phyloP scores from a whole-genome alignment of 805 yeast species.

The Saccharomycopsis schoenii region DNA sequence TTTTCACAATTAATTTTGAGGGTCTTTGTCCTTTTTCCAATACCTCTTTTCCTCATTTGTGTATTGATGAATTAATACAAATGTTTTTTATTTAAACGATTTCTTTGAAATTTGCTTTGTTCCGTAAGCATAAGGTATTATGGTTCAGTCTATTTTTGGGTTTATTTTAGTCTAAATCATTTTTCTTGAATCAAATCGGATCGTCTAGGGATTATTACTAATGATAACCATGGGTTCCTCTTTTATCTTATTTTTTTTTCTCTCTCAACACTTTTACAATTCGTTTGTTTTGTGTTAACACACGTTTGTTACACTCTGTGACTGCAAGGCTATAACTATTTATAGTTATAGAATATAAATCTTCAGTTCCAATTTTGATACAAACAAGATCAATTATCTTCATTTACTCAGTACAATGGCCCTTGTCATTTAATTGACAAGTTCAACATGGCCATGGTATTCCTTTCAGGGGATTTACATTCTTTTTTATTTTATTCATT shows the following conservation, averaged over 20 bases:
- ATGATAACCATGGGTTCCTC: background rate
- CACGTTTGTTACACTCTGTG: conserved; percentile 2
- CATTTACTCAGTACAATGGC: conserved; percentile 1
- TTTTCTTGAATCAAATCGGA: background rate
- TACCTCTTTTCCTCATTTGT: background rate
- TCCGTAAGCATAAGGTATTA: background rate
- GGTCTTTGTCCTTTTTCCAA: background rate
- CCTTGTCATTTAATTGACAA: background rate
- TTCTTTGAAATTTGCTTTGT: background rate
- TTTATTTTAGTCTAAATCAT: too few species aligned
- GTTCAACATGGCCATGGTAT: background rate
- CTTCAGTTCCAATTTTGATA: conserved; percentile 2
- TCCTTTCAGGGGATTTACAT: conserved; percentile 1
- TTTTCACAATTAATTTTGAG: background rate
- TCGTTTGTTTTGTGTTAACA: too few species aligned
- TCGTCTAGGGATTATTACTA: background rate
- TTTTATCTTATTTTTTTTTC: background rate
- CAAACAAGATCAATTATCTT: conserved; percentile 1
- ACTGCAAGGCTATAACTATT: background rate
- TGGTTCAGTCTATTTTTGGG: background rate
- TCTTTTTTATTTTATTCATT: background rate
- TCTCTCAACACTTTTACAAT: background rate
- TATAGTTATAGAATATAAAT: background rate
- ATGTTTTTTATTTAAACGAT: conserved; percentile 1
- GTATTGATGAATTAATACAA: conserved; percentile 1